A percentile compares a stretch with the other conserved stretches of the same genome.
These are phyloP conservation scores for Penicillium sp. DNA, from an alignment of 2,329 filamentous ascomycete species.

Conservation along the genomic window DNA sequence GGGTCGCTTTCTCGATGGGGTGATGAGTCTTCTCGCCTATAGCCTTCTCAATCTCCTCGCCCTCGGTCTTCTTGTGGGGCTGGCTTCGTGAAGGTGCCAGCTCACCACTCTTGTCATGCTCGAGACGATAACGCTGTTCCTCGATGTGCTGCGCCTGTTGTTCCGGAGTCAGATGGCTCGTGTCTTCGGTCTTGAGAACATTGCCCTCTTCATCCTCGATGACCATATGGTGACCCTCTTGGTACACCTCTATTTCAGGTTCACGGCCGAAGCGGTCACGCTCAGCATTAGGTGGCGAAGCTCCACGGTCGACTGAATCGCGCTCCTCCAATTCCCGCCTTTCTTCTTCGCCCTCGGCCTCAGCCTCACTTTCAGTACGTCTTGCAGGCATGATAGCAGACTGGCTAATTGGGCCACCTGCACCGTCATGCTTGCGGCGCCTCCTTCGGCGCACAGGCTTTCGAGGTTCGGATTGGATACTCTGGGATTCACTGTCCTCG, in stretches of 20 bases:
- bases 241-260: constrained; percentile 64
- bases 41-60: constrained; percentile 42
- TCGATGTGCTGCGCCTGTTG: constrained; percentile 60
- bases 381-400: constrained; percentile 77
- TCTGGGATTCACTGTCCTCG: constrained; percentile 62
- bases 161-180: constrained; percentile 48
- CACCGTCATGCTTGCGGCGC: constrained; percentile 69
- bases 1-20: constrained; percentile 39
- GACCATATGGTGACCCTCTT: constrained; percentile 75
- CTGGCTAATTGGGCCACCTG: constrained; percentile 83
- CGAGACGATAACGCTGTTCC: constrained; percentile 51
- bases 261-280: constrained; percentile 35
- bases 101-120: constrained; percentile 50
- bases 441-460: constrained; percentile 49
- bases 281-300: constrained; percentile 37
- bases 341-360: constrained; percentile 22
- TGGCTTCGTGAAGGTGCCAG: constrained; percentile 48
- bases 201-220: constrained; percentile 87
- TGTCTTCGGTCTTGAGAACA: constrained; percentile 67
- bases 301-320: constrained; percentile 36
- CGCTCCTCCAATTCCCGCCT: constrained; percentile 28
- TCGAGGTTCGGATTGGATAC: constrained; percentile 57
- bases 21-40: constrained; percentile 35
- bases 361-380: constrained; percentile 34
- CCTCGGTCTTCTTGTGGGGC: constrained; percentile 45